Evolutionary conservation across 140 eudicot genomes (phyloP).

Genomic region (Ambrosia hybrid): DNA sequence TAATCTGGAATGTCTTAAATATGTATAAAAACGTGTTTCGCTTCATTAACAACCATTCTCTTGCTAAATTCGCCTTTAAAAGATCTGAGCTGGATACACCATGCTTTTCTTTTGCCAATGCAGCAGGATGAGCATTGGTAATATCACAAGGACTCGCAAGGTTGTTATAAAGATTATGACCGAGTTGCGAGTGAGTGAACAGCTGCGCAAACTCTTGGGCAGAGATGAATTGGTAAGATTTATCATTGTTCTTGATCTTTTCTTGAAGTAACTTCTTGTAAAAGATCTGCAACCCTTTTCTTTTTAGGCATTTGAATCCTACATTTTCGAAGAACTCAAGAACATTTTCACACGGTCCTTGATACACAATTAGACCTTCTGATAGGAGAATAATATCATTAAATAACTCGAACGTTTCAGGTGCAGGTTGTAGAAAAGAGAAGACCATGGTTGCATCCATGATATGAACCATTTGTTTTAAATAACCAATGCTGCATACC

Average conservation of each 20-base stretch:
- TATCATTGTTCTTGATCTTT: conserved; percentile 72
- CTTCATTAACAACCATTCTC: conserved; percentile 62
- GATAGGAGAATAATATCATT: conserved; percentile 73
- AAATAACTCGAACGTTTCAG: conserved; percentile 72
- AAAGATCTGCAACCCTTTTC: conserved; percentile 73
- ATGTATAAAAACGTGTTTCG: conserved; percentile 57
- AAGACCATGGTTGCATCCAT: conserved; percentile 69
- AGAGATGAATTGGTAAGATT: conserved; percentile 47
- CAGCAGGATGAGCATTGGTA: conserved; percentile 48
- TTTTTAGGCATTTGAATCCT: conserved; percentile 72
- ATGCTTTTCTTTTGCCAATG: conserved; percentile 51
- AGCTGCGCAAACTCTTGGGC: conserved; percentile 31
- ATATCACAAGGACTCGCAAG: conserved; percentile 44
- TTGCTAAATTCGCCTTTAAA: conserved; percentile 40
- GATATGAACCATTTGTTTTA: conserved; percentile 73
- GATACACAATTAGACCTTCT: conserved; percentile 68
- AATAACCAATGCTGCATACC: neutral
- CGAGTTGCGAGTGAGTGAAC: conserved; percentile 38
- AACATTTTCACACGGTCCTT: conserved; percentile 57
- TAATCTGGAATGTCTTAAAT: conserved; percentile 60
- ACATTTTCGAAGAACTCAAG: conserved; percentile 59
- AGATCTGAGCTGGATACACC: conserved; percentile 51
- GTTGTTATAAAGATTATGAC: conserved; percentile 26
- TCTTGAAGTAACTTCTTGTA: conserved; percentile 76
- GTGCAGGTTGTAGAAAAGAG: conserved; percentile 79